A percentile compares a stretch with the other conserved stretches of the same genome.
phyloP scores from a whole-genome alignment of 768 basidiomycete species.

The Tulasnella sp. region DNA sequence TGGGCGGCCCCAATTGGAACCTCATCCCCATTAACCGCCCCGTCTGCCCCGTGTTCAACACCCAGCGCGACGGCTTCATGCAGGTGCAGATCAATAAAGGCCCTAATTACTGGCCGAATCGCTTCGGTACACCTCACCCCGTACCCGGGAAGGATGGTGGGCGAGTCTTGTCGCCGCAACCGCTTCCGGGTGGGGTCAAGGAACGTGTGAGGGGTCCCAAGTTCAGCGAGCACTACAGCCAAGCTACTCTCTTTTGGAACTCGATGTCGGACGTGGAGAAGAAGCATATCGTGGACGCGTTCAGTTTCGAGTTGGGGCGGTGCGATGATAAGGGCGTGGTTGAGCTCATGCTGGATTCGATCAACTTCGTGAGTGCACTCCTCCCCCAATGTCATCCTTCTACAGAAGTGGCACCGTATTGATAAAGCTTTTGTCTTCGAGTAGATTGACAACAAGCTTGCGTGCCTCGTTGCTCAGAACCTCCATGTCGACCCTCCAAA shows the following conservation, averaged over 20 bases:
- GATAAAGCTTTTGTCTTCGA: too few relatives aligned
- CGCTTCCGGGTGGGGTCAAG: slow-evolving; percentile 49
- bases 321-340: slow-evolving; percentile 73
- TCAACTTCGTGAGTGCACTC: slow-evolving; percentile 47
- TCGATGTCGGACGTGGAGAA: slow-evolving; percentile 67
- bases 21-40: slow-evolving; percentile 78
- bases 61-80: slow-evolving; percentile 58
- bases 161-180: slow-evolving; percentile 30
- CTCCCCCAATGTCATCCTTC: too few relatives aligned
- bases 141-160: slow-evolving; percentile 50
- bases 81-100: slow-evolving; percentile 57
- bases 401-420: too few relatives aligned
- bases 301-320: slow-evolving; percentile 80
- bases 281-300: slow-evolving; percentile 61
- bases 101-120: slow-evolving; percentile 83
- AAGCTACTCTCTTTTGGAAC: slow-evolving; percentile 77
- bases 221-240: slow-evolving; percentile 73
- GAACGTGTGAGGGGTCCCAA: slow-evolving; percentile 41
- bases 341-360: slow-evolving; percentile 58
- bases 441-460: slow-evolving; percentile 69
- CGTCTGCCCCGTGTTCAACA: slow-evolving; percentile 68
- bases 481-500: slow-evolving; percentile 59
- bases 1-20: slow-evolving; percentile 64
- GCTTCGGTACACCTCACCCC: slow-evolving; percentile 50
- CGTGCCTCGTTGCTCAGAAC: slow-evolving; percentile 60